These are phyloP conservation scores for Nakazawaea wyomingensis DNA, from an alignment of 805 yeast species.

Conservation along the genomic window DNA sequence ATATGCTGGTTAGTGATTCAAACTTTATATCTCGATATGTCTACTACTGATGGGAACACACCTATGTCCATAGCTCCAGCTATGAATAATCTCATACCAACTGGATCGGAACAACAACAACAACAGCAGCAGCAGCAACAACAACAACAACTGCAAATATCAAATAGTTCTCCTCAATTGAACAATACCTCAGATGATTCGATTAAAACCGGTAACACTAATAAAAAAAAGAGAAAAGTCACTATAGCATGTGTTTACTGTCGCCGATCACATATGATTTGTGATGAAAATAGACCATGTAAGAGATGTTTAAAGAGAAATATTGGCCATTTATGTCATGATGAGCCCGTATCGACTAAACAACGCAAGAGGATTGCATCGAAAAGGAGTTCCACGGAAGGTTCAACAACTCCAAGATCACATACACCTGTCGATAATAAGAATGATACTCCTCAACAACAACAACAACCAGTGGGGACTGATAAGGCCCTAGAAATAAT, in stretches of 20 bases:
- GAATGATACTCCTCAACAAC: neutral
- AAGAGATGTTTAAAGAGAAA: conserved; percentile 80
- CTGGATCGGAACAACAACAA: neutral
- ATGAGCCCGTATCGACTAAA: conserved; percentile 50
- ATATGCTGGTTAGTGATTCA: too few relatives aligned
- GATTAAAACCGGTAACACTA: conserved; percentile 29
- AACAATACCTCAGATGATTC: too few relatives aligned
- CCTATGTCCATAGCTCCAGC: conserved; percentile 6
- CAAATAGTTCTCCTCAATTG: neutral
- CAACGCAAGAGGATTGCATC: conserved; percentile 21
- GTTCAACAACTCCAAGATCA: conserved; percentile 14
- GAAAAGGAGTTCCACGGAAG: conserved; percentile 1
- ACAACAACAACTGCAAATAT: neutral
- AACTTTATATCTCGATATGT: neutral
- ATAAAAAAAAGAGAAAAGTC: conserved; percentile 44
- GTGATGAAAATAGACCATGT: conserved; percentile 76
- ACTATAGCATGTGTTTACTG: conserved; percentile 83
- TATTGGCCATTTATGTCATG: conserved; percentile 83
- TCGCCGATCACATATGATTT: conserved; percentile 89
- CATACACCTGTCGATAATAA: conserved; percentile 1
- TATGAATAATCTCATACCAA: neutral
- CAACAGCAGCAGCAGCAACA: neutral
- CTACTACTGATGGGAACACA: neutral
- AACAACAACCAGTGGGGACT: too few relatives aligned
- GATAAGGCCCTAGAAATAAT: too few relatives aligned